Percentiles rank a stretch among this genome's conserved stretches.
Evolutionary conservation across 2,329 filamentous ascomycete species (phyloP).

Genomic region (Nothophoma quercina): DNA sequence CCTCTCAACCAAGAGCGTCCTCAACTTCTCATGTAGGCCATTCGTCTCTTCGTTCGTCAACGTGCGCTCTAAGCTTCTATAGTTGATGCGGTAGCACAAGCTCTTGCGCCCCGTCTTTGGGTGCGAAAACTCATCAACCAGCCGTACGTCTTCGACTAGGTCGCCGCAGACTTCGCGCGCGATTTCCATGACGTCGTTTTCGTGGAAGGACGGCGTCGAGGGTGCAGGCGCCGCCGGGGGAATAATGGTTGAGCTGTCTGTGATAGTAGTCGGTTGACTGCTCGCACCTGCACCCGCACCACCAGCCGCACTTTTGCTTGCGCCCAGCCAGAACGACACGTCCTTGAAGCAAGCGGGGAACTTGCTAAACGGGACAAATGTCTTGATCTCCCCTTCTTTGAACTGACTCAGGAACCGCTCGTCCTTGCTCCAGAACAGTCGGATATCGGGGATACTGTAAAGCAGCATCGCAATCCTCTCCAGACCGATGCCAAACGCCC

Average conservation of each 20-base stretch:
- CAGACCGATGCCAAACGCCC: slow-evolving; percentile 94
- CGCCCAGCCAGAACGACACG: slow-evolving; percentile 86
- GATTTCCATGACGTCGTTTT: slow-evolving; percentile 97
- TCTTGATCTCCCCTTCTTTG: slow-evolving; percentile 57
- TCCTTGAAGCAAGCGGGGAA: slow-evolving; percentile 90
- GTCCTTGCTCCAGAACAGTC: slow-evolving; percentile 93
- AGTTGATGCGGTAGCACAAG: slow-evolving; percentile 91
- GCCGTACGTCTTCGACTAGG: slow-evolving; percentile 82
- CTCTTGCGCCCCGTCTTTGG: slow-evolving; percentile 84
- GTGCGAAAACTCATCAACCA: slow-evolving; percentile 88
- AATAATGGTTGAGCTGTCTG: slow-evolving; percentile 8
- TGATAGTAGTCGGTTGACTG: slow-evolving; percentile 20
- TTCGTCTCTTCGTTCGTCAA: slow-evolving; percentile 85
- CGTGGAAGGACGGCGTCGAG: slow-evolving; percentile 68
- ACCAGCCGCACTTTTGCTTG: slow-evolving; percentile 35
- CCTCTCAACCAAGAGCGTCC: slow-evolving; percentile 68
- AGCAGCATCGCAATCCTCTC: slow-evolving; percentile 97
- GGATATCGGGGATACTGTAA: slow-evolving; percentile 94
- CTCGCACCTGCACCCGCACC: slow-evolving; percentile 24
- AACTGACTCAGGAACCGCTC: slow-evolving; percentile 88
- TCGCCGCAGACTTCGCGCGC: slow-evolving; percentile 84
- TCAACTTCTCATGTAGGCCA: slow-evolving; percentile 73
- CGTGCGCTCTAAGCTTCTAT: slow-evolving; percentile 89
- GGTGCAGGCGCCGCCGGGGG: slow-evolving; percentile 50
- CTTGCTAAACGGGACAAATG: slow-evolving; percentile 89